phyloP scores from a whole-genome alignment of 768 basidiomycete species.

The Multifurca ochricompacta region DNA sequence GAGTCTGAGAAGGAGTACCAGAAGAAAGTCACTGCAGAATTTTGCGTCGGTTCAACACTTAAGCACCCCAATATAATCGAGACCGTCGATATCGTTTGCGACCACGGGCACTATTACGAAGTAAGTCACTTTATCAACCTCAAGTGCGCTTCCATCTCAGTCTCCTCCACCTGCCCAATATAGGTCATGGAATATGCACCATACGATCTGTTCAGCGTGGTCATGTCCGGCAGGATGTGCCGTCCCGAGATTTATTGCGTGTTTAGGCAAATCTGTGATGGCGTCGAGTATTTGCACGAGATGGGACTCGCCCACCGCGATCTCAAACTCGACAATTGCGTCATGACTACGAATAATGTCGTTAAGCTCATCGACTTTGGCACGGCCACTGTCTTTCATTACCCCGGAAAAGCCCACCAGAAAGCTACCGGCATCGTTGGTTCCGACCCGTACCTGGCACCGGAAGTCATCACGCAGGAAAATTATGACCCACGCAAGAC shows the following conservation, averaged over 20 bases:
- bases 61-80: constrained; percentile 96
- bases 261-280: constrained; percentile 96
- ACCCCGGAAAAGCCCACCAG: constrained; percentile 80
- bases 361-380: constrained; percentile 99
- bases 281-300: constrained; percentile 95
- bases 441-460: constrained; percentile 96
- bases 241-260: constrained; percentile 98
- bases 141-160: constrained; percentile 6
- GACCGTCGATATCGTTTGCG: constrained; percentile 96
- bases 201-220: constrained; percentile 95
- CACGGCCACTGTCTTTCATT: constrained; percentile 99
- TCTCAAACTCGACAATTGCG: constrained; percentile 98
- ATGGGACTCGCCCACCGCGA: constrained; percentile 98
- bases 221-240: constrained; percentile 99
- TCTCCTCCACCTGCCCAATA: neutral
- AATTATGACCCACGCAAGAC: constrained; percentile 94
- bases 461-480: constrained; percentile 78
- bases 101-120: constrained; percentile 98
- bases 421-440: constrained; percentile 88
- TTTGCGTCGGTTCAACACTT: constrained; percentile 91
- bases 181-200: constrained; percentile 99
- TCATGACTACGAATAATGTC: constrained; percentile 91
- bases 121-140: constrained; percentile 36
- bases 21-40: constrained; percentile 99
- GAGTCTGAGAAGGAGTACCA: constrained; percentile 97